A percentile compares a stretch with the other conserved stretches of the same genome.
Evolutionary conservation across 2,329 filamentous ascomycete genomes (phyloP).

Genomic region (Pseudonectria buxi): DNA sequence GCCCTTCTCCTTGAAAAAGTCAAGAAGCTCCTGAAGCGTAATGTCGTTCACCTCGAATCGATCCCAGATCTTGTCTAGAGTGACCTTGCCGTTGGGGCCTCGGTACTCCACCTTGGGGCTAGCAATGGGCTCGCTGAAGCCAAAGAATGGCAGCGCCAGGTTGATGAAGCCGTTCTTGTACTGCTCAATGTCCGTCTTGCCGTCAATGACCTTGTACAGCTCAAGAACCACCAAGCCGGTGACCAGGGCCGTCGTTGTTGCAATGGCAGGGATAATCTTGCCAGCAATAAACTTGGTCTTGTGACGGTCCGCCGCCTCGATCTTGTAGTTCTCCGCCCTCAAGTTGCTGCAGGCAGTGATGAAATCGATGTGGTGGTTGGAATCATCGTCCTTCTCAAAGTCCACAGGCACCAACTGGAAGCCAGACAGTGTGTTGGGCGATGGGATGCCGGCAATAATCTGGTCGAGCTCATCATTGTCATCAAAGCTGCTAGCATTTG

Average conservation of each 20-base stretch:
- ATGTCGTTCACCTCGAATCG: constrained; percentile 87
- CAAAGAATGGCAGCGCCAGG: constrained; percentile 91
- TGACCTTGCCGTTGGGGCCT: constrained; percentile 70
- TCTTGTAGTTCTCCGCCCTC: constrained; percentile 96
- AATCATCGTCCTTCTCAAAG: constrained; percentile 98
- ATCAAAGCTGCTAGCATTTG: constrained; percentile 65
- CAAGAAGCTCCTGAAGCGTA: constrained; percentile 75
- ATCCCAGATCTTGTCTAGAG: constrained; percentile 96
- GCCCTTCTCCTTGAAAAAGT: constrained; percentile 73
- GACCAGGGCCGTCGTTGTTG: constrained; percentile 91
- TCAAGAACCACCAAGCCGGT: constrained; percentile 90
- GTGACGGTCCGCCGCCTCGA: constrained; percentile 83
- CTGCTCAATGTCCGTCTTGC: constrained; percentile 93
- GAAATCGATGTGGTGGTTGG: constrained; percentile 97
- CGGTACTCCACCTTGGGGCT: constrained; percentile 89
- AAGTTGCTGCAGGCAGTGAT: constrained; percentile 96
- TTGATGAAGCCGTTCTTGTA: constrained; percentile 99
- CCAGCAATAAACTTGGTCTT: constrained; percentile 99
- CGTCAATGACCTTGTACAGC: constrained; percentile 93
- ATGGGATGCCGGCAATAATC: constrained; percentile 66
- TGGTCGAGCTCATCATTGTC: constrained; percentile 71
- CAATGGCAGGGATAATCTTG: constrained; percentile 98
- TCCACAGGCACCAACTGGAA: constrained; percentile 90
- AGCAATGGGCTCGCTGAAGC: constrained; percentile 93
- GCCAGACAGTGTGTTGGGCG: constrained; percentile 72